phyloP scores from a whole-genome alignment of 1,139 yeast genomes.

The Pichia sp. region DNA sequence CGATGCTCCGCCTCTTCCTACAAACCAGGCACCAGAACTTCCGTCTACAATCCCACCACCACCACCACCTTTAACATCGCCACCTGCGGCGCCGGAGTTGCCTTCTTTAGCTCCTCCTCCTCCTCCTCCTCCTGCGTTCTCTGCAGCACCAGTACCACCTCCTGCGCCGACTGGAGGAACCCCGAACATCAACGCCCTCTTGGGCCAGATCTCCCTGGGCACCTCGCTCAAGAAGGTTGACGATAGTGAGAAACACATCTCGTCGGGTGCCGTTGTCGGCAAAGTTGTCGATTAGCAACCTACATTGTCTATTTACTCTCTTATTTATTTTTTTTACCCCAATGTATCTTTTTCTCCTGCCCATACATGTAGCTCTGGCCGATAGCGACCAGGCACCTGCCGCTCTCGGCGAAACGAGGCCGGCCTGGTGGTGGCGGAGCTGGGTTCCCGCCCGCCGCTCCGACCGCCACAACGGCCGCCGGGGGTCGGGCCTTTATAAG shows the following conservation, averaged over 20 bases:
- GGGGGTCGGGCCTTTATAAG: not conserved
- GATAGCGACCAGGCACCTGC: not conserved
- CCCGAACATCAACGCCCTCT: conserved; percentile 30
- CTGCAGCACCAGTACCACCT: too few relatives aligned
- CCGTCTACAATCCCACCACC: conserved; percentile 29
- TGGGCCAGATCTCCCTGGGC: conserved; percentile 52
- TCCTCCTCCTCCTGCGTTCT: conserved; percentile 23
- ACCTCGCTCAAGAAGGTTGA: conserved; percentile 45
- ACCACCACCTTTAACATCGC: conserved; percentile 24
- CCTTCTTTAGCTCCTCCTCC: conserved; percentile 14
- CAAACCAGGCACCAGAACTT: conserved; percentile 16
- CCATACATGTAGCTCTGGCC: not conserved
- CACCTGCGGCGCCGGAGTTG: conserved; percentile 23
- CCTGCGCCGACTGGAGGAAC: conserved; percentile 20
- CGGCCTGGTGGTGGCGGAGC: conserved; percentile 2
- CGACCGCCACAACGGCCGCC: not conserved
- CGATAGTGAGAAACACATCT: conserved; percentile 42
- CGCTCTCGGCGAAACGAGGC: not conserved
- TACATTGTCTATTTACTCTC: not conserved
- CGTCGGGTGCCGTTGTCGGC: conserved; percentile 48
- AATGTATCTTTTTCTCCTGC: not conserved
- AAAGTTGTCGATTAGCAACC: conserved; percentile 34
- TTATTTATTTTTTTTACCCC: conserved; percentile 1
- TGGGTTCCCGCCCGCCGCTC: conserved; percentile 10
- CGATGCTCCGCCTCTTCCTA: conserved; percentile 20